A percentile compares a stretch with the other conserved stretches of the same genome.
These are phyloP conservation scores for Solanum sitiens DNA, from an alignment of 257 asterid species.

Conservation along the genomic window DNA sequence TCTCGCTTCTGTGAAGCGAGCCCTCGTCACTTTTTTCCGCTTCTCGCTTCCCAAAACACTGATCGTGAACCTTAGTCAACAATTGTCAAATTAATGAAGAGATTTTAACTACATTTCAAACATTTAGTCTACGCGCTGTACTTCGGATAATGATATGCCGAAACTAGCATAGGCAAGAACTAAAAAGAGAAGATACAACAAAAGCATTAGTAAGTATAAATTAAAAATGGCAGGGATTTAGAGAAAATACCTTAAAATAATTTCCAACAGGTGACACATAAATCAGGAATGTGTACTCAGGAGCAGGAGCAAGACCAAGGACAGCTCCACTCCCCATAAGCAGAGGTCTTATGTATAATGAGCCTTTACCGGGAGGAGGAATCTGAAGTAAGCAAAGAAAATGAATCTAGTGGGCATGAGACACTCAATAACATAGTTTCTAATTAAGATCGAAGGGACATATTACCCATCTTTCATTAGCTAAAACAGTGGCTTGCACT, in stretches of 20 bases:
- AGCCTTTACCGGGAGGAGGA: slow-evolving; percentile 97
- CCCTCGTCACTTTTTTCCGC: too few relatives aligned
- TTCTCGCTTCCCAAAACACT: too few relatives aligned
- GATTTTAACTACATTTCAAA: not conserved
- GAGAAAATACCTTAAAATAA: slow-evolving; percentile 70
- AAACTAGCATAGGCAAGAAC: not conserved
- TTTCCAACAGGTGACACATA: slow-evolving; percentile 97
- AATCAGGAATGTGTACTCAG: slow-evolving; percentile 87
- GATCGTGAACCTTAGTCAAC: not conserved
- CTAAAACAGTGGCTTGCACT: slow-evolving; percentile 76
- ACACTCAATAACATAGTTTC: not conserved
- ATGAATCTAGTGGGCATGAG: not conserved
- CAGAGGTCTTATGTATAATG: slow-evolving; percentile 86
- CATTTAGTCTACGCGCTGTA: not conserved
- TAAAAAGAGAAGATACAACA: not conserved
- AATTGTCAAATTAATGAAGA: not conserved
- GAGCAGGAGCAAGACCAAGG: slow-evolving; percentile 98
- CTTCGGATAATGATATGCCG: not conserved
- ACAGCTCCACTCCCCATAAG: slow-evolving; percentile 99
- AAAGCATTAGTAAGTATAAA: not conserved
- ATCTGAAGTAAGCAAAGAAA: slow-evolving; percentile 40
- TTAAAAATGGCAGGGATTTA: not conserved
- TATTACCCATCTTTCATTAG: slow-evolving; percentile 93
- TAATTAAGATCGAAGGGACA: not conserved
- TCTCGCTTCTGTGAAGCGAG: too few relatives aligned